These are phyloP conservation scores for Calonectria pauciramosa DNA, from an alignment of 2,329 filamentous ascomycete species.

Conservation along the genomic window DNA sequence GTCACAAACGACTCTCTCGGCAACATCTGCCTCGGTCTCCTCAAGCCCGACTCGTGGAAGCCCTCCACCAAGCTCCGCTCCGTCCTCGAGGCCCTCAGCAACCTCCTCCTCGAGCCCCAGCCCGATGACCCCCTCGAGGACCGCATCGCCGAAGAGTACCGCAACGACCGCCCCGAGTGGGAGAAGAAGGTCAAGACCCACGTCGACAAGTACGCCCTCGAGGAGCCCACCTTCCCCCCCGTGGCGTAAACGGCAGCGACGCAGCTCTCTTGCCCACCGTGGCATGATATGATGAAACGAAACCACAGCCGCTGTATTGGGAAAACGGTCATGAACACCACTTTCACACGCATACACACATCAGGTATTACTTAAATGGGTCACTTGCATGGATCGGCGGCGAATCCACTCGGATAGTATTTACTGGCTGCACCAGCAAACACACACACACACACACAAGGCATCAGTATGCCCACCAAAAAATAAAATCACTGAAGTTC, in stretches of 20 bases:
- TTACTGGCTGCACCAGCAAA: neutral
- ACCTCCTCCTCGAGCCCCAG: slow-evolving; percentile 84
- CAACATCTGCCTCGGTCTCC: slow-evolving; percentile 86
- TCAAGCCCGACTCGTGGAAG: slow-evolving; percentile 93
- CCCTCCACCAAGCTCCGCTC: slow-evolving; percentile 81
- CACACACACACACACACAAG: neutral
- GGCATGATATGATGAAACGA: slow-evolving; percentile 18
- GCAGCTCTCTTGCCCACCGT: neutral
- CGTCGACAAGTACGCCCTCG: slow-evolving; percentile 78
- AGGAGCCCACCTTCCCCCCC: slow-evolving; percentile 52
- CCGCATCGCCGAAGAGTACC: slow-evolving; percentile 87
- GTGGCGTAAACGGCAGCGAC: slow-evolving; percentile 20
- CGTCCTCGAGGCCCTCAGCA: slow-evolving; percentile 82
- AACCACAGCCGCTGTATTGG: neutral
- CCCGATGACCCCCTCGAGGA: slow-evolving; percentile 91
- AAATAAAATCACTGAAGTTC: neutral
- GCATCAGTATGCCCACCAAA: neutral
- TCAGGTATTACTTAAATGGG: neutral
- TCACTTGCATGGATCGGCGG: neutral
- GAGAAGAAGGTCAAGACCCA: slow-evolving; percentile 82
- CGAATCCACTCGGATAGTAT: neutral
- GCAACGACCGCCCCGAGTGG: slow-evolving; percentile 75
- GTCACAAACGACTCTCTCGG: slow-evolving; percentile 89
- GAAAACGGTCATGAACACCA: neutral
- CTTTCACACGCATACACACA: neutral